Base-by-base conservation (phyloP, 106 monocot genomes). In the Dendrobium catenatum region DNA sequence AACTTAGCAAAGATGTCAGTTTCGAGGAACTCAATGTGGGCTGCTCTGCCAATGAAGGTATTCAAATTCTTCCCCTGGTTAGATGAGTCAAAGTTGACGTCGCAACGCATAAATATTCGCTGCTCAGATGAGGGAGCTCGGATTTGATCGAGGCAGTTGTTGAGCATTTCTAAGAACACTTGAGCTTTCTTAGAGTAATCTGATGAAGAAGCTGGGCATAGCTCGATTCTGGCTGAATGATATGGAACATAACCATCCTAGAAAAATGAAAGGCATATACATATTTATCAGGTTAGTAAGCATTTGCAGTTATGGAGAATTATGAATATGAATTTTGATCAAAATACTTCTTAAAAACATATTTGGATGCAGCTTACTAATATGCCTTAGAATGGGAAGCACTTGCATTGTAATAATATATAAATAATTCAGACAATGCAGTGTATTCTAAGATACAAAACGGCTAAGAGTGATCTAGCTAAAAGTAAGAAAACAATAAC, bases 191-290 rank as follows among this genome's bases (percentile, higher is more conserved):
- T 98, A 18, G 98, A 91, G 77, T 84, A 84, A 79, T 95, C 98
- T 31, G 76, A 87, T 8, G 94, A 88, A 24, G 97, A 90, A 72
- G 92, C 94, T 6, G 77, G 95, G 82, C 89, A 93, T n/a, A 93
- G 85, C 75, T 98, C 98, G 10, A 98, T 93, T 85, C 98, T 86
- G 19, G 98, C 98, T 26, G 98, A 98, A 87, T 98, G 98, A 78
- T 93, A 93, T 2, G 98, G 98, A 78, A 98, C 98, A 83, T 98
- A 95, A 13, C 98, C 98, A 86, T 98, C 94, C 98, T 98, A 85
- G 3, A 61, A 27, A 49, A 6, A 49, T 26, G 18, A 31, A 74
- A n/a, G 43, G 43, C 3, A 43, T 1, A 44, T 74, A 74, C 1
- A 11, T 13, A 3, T 37, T 11, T 18, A 66, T 5, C 22, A n/a